These are phyloP conservation scores for Pelargonium nanum DNA, from an alignment of 345 rosid species.

Conservation along the genomic window DNA sequence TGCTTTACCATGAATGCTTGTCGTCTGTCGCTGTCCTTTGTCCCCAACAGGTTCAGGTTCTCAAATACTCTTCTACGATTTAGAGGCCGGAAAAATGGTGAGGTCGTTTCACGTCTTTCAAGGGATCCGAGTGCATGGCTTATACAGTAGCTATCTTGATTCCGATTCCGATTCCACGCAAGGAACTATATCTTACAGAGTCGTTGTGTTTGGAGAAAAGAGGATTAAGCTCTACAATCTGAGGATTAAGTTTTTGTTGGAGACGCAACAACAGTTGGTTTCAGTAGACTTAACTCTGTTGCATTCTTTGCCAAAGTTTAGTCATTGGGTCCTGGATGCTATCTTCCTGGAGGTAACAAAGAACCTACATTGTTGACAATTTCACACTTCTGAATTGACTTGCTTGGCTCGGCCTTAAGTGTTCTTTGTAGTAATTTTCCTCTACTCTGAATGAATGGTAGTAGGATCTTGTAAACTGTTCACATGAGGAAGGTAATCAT, in stretches of 20 bases:
- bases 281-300: slow-evolving; percentile 31
- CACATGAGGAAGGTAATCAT: slow-evolving; percentile 22
- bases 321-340: slow-evolving; percentile 72
- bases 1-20: background rate
- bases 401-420: background rate
- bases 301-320: slow-evolving; percentile 58
- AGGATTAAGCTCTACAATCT: slow-evolving; percentile 56
- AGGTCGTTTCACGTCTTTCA: slow-evolving; percentile 65
- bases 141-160: slow-evolving; percentile 24
- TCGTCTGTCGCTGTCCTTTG: background rate
- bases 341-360: slow-evolving; percentile 50
- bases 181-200: slow-evolving; percentile 14
- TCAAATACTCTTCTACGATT: slow-evolving; percentile 48
- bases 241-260: slow-evolving; percentile 17
- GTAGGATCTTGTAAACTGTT: slow-evolving; percentile 22
- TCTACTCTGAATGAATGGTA: slow-evolving; percentile 1
- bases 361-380: background rate
- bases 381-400: slow-evolving; percentile 1
- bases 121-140: slow-evolving; percentile 85
- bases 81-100: slow-evolving; percentile 36
- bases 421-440: background rate
- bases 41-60: slow-evolving; percentile 65
- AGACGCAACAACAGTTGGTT: slow-evolving; percentile 10
- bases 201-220: slow-evolving; percentile 65
- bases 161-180: slow-evolving; percentile 10